phyloP scores from a whole-genome alignment of 2,329 filamentous ascomycete species.

The Mycocentrospora acerina region DNA sequence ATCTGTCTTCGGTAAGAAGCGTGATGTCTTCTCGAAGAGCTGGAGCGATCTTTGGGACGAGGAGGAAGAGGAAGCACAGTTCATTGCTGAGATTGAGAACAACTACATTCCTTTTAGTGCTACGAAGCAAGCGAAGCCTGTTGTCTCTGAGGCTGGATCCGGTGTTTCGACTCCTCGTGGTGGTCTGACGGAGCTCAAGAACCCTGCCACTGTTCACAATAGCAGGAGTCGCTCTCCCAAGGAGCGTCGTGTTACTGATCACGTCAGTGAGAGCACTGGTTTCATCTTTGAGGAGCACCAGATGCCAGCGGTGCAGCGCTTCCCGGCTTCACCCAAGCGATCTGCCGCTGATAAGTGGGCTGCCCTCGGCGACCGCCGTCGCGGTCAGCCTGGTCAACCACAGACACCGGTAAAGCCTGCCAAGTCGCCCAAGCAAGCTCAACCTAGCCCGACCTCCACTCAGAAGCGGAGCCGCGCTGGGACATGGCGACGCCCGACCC shows the following conservation, averaged over 20 bases:
- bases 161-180: slow-evolving; percentile 53
- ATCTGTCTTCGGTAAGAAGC: slow-evolving; percentile 75
- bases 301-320: slow-evolving; percentile 47
- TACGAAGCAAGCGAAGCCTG: slow-evolving; percentile 40
- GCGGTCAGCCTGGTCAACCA: slow-evolving; percentile 59
- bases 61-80: slow-evolving; percentile 73
- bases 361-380: slow-evolving; percentile 79
- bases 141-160: slow-evolving; percentile 43
- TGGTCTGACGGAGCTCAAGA: slow-evolving; percentile 57
- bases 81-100: slow-evolving; percentile 60
- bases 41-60: slow-evolving; percentile 99
- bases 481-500: slow-evolving; percentile 40
- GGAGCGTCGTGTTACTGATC: slow-evolving; percentile 55
- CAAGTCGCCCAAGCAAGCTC: slow-evolving; percentile 35
- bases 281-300: slow-evolving; percentile 71
- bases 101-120: slow-evolving; percentile 50
- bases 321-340: slow-evolving; percentile 69
- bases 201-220: slow-evolving; percentile 55
- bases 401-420: slow-evolving; percentile 46
- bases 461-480: slow-evolving; percentile 44
- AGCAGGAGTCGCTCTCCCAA: slow-evolving; percentile 43
- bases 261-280: slow-evolving; percentile 66
- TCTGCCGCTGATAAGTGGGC: slow-evolving; percentile 80
- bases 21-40: slow-evolving; percentile 88
- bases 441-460: slow-evolving; percentile 36